phyloP scores from a whole-genome alignment of 495 filamentous ascomycete species.

The Tuber microsphaerosporum region DNA sequence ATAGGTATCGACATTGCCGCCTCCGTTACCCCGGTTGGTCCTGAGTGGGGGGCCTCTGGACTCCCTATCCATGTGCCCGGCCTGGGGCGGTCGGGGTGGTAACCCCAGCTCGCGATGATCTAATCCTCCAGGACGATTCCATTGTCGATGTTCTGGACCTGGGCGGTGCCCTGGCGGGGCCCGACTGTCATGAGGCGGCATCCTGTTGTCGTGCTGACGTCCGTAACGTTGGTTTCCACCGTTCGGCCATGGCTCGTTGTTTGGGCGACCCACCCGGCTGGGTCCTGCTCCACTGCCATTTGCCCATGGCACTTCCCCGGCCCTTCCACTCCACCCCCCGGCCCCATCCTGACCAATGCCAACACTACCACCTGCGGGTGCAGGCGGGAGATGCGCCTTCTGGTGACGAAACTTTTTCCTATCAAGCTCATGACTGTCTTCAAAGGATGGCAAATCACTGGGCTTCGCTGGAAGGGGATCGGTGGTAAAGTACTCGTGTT shows the following conservation, averaged over 20 bases:
- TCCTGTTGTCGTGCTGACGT: slow-evolving; percentile 43
- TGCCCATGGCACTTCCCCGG: slow-evolving; percentile 39
- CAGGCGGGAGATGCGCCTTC: slow-evolving; percentile 71
- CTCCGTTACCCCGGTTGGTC: slow-evolving; percentile 38
- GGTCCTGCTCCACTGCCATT: slow-evolving; percentile 47
- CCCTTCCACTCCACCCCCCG: slow-evolving; percentile 47
- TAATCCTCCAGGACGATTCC: not conserved
- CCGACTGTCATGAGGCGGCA: slow-evolving; percentile 26
- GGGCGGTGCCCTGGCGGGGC: slow-evolving; percentile 28
- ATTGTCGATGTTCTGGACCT: slow-evolving; percentile 34
- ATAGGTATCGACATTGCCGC: slow-evolving; percentile 53
- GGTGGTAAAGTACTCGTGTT: slow-evolving; percentile 83
- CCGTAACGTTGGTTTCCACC: slow-evolving; percentile 37
- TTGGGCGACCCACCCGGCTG: slow-evolving; percentile 38
- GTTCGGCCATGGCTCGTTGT: slow-evolving; percentile 47
- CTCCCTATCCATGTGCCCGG: slow-evolving; percentile 29
- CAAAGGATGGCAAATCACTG: slow-evolving; percentile 75
- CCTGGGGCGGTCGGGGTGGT: slow-evolving; percentile 41
- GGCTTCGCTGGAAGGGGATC: slow-evolving; percentile 71
- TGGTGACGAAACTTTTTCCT: slow-evolving; percentile 77
- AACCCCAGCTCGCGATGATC: slow-evolving; percentile 41
- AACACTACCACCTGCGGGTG: slow-evolving; percentile 79
- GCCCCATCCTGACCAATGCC: slow-evolving; percentile 63
- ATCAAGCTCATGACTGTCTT: slow-evolving; percentile 94
- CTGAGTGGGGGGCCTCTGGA: slow-evolving; percentile 37